Percentiles rank a stretch among this genome's conserved stretches.
phyloP scores from a whole-genome alignment of 371 early-diverging fungal genomes.

The Lichtheimia ornata region DNA sequence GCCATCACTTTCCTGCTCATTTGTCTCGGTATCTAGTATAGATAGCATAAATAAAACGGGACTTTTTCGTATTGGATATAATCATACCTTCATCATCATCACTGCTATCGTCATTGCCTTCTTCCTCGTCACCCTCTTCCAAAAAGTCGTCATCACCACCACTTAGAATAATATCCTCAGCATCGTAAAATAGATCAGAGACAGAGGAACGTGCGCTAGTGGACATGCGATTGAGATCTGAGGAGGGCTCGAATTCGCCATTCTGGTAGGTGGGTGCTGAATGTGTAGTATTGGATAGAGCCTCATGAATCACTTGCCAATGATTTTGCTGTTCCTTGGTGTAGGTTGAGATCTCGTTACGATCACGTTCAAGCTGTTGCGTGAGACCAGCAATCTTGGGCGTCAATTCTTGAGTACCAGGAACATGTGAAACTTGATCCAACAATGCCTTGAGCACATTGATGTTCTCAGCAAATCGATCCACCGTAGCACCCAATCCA shows the following conservation, averaged over 20 bases:
- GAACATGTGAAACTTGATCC: slow-evolving; percentile 10
- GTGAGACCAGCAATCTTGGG: slow-evolving; percentile 3
- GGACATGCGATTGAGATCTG: not conserved
- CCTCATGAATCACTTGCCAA: slow-evolving; percentile 15
- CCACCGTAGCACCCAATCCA: slow-evolving; percentile 7
- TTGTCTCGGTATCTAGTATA: slow-evolving; percentile 7
- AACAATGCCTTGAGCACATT: slow-evolving; percentile 14
- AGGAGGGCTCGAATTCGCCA: not conserved
- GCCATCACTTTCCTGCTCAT: slow-evolving; percentile 9
- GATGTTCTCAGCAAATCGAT: slow-evolving; percentile 10
- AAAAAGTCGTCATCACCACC: slow-evolving; percentile 36
- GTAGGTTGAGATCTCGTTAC: not conserved
- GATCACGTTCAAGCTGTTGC: slow-evolving; percentile 11
- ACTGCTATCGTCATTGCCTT: slow-evolving; percentile 15
- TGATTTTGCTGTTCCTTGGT: slow-evolving; percentile 16
- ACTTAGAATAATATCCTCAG: slow-evolving; percentile 50
- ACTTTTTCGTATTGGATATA: not conserved
- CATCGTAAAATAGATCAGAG: slow-evolving; percentile 64
- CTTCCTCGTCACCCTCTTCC: slow-evolving; percentile 23
- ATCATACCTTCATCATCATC: slow-evolving; percentile 29
- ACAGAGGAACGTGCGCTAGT: slow-evolving; percentile 19
- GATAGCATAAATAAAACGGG: not conserved
- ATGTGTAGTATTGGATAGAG: not conserved
- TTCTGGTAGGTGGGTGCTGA: not conserved
- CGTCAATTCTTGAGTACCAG: slow-evolving; percentile 9